A percentile compares a stretch with the other conserved stretches of the same genome.
phyloP scores from a whole-genome alignment of 2,329 filamentous ascomycete genomes.

The Nectriaceae sp. region DNA sequence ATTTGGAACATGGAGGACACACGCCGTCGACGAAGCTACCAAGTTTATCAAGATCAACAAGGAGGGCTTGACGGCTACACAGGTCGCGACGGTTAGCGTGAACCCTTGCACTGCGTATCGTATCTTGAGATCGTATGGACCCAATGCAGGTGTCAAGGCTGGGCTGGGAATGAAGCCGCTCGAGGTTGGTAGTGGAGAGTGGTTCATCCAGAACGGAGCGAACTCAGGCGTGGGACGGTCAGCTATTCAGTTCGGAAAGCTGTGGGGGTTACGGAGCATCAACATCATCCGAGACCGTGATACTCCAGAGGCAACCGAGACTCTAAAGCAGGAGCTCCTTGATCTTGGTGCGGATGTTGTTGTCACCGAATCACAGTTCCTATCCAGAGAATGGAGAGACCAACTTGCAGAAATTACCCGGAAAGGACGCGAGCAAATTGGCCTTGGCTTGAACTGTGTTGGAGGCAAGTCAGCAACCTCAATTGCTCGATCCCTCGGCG shows the following conservation, averaged over 20 bases:
- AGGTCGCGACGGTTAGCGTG: slow-evolving; percentile 85
- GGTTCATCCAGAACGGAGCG: slow-evolving; percentile 96
- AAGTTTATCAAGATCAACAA: slow-evolving; percentile 71
- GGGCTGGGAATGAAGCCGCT: slow-evolving; percentile 48
- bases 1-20: slow-evolving; percentile 94
- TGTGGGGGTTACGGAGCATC: slow-evolving; percentile 90
- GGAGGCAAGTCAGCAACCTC: slow-evolving; percentile 82
- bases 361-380: slow-evolving; percentile 57
- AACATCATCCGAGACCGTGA: slow-evolving; percentile 81
- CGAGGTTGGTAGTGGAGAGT: slow-evolving; percentile 63
- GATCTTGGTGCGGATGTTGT: slow-evolving; percentile 60
- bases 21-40: slow-evolving; percentile 65
- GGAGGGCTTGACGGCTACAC: slow-evolving; percentile 69
- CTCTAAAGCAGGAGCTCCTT: slow-evolving; percentile 52
- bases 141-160: slow-evolving; percentile 45
- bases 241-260: slow-evolving; percentile 81
- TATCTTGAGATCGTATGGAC: slow-evolving; percentile 81
- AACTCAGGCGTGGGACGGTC: slow-evolving; percentile 92
- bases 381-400: slow-evolving; percentile 61
- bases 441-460: slow-evolving; percentile 88
- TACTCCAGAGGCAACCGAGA: slow-evolving; percentile 63
- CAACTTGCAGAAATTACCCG: slow-evolving; percentile 66
- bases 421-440: slow-evolving; percentile 69
- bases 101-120: slow-evolving; percentile 95
- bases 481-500: slow-evolving; percentile 72